A percentile compares a stretch with the other conserved stretches of the same genome.
Evolutionary conservation across 2,329 filamentous ascomycete genomes (phyloP).

Genomic region (Magnaporthiopsis incrustans): DNA sequence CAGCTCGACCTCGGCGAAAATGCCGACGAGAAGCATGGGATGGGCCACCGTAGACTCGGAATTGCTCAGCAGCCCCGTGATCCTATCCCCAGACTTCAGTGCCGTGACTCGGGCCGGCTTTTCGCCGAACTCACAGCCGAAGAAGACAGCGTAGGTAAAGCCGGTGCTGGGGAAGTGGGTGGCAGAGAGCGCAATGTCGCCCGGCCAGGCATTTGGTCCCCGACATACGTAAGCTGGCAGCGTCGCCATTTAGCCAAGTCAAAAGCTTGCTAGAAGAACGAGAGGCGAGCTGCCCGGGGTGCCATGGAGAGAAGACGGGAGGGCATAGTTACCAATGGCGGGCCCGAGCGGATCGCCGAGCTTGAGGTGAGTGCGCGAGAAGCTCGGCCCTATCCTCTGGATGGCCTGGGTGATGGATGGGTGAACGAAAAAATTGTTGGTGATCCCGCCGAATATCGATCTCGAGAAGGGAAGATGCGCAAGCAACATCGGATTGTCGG

Average conservation of each 20-base stretch:
- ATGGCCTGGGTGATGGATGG: not conserved
- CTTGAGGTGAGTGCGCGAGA: not conserved
- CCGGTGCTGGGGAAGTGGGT: not conserved
- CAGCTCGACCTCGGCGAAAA: not conserved
- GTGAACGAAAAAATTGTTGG: not conserved
- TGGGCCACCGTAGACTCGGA: not conserved
- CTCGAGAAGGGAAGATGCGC: not conserved
- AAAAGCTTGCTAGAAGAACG: too few species aligned
- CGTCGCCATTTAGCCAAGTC: too few species aligned
- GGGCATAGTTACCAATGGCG: not conserved
- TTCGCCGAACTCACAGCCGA: not conserved
- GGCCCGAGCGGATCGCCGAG: not conserved
- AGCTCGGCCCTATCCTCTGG: not conserved
- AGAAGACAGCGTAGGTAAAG: not conserved
- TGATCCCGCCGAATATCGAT: not conserved
- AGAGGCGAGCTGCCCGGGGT: too few species aligned
- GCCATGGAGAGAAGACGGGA: too few species aligned
- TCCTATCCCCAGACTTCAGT: not conserved
- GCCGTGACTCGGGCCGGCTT: not conserved
- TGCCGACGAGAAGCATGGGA: not conserved
- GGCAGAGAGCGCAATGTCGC: not conserved
- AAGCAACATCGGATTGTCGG: not conserved
- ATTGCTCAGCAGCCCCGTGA: not conserved
- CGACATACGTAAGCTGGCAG: not conserved
- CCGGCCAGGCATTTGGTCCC: not conserved